Evolutionary conservation across 2,329 filamentous ascomycete species (phyloP).

Genomic region (Neonectria neomacrospora): DNA sequence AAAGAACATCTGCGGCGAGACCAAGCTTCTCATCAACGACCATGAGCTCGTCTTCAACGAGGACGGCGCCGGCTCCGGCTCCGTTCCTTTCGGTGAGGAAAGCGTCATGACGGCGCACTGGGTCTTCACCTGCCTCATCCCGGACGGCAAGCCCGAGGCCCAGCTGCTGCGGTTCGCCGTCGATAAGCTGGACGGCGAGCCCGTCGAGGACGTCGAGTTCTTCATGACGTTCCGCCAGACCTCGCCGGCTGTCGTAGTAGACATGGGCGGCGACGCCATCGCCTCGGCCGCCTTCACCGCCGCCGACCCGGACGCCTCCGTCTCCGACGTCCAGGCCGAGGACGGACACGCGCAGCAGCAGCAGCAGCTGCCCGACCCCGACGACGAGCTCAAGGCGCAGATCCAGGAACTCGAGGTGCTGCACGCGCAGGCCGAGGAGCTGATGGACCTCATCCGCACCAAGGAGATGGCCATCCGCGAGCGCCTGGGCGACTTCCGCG

Average conservation of each 20-base stretch:
- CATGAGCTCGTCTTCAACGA: conserved; percentile 54
- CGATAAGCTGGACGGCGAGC: conserved; percentile 54
- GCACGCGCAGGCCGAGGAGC: conserved; percentile 53
- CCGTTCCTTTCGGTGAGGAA: conserved; percentile 53
- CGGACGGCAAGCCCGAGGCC: conserved; percentile 52
- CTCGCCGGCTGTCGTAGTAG: conserved; percentile 54
- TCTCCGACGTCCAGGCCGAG: conserved; percentile 1
- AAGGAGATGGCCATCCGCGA: conserved; percentile 55
- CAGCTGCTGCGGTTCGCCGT: conserved; percentile 59
- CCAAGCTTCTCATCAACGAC: conserved; percentile 60
- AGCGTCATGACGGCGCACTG: conserved; percentile 57
- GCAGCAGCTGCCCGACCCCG: conserved; percentile 43
- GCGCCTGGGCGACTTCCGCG: conserved; percentile 43
- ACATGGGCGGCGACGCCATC: conserved; percentile 55
- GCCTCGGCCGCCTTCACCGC: conserved; percentile 28
- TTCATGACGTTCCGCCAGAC: conserved; percentile 60
- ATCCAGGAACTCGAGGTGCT: conserved; percentile 58
- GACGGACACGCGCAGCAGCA: conserved; percentile 20
- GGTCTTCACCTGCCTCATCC: conserved; percentile 57
- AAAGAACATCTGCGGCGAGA: conserved; percentile 56
- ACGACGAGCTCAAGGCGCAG: conserved; percentile 53
- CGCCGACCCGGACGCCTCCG: conserved; percentile 14
- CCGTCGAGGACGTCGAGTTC: conserved; percentile 54
- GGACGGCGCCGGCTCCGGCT: conserved; percentile 55
- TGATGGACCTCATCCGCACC: conserved; percentile 55